Conservation (phyloP, 306 rosid genomes). For the Crataegus laevigata region DNA sequence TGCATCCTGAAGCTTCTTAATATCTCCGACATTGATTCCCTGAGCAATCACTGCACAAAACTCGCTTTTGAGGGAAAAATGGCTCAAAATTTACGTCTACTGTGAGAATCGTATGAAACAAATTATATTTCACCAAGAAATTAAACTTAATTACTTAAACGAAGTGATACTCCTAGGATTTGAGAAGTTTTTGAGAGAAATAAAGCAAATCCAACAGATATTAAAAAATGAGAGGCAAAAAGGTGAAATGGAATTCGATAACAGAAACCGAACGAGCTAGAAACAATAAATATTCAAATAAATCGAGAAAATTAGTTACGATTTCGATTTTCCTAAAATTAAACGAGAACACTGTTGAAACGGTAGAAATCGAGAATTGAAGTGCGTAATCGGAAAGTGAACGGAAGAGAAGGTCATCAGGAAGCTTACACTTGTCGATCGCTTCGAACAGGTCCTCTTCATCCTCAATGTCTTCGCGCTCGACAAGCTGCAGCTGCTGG, state of each 20-base stretch:
- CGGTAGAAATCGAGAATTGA: background rate
- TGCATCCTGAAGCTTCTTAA: conserved; percentile 97
- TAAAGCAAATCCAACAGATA: background rate
- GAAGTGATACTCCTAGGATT: background rate
- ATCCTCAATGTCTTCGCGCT: conserved; percentile 77
- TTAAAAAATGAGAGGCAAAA: background rate
- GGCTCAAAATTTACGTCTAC: background rate
- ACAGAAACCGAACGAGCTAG: background rate
- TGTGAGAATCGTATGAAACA: background rate
- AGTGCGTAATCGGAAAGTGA: background rate
- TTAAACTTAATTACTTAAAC: background rate
- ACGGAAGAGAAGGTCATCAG: background rate
- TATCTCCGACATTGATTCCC: conserved; percentile 96
- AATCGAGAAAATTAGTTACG: background rate
- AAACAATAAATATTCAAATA: background rate
- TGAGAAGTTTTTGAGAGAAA: background rate
- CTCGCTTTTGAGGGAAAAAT: background rate
- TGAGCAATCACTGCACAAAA: conserved; percentile 72
- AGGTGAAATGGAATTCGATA: background rate
- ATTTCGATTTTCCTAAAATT: background rate
- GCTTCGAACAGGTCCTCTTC: conserved; percentile 94
- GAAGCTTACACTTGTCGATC: conserved; percentile 68
- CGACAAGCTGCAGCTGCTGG: conserved; percentile 89
- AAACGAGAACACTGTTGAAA: background rate
- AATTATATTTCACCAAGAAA: background rate